phyloP scores from a whole-genome alignment of 164 flowering plant genomes.

The Sedum album region DNA sequence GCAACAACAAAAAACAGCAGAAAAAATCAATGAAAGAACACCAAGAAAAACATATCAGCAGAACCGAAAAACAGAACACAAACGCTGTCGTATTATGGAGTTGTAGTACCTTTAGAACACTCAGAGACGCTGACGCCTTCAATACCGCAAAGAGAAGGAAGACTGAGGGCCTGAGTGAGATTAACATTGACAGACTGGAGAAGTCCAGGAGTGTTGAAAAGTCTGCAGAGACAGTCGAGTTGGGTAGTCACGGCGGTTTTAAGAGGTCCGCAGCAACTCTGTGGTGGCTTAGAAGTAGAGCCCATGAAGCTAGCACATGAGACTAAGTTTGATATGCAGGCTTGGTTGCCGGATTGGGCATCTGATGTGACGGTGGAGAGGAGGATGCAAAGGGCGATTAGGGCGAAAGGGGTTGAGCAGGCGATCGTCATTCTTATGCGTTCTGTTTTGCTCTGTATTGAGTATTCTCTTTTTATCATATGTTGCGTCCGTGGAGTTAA shows the following conservation, averaged over 20 bases:
- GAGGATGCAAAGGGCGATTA: background rate
- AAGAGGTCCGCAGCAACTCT: conserved; percentile 41
- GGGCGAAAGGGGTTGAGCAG: background rate
- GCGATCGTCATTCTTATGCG: background rate
- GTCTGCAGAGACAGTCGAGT: conserved; percentile 43
- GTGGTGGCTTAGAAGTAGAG: conserved; percentile 32
- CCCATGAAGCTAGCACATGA: conserved; percentile 32
- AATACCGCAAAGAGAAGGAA: conserved; percentile 34
- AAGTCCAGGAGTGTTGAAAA: conserved; percentile 29
- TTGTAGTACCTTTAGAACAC: conserved; percentile 23
- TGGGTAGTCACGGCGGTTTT: conserved; percentile 28
- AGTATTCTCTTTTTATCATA: too few species aligned
- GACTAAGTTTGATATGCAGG: conserved; percentile 36
- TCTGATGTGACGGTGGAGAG: background rate
- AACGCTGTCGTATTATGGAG: too few species aligned
- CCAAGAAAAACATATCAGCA: too few species aligned
- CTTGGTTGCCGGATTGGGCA: conserved; percentile 8
- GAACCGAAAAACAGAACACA: too few species aligned
- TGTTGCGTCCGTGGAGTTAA: too few species aligned
- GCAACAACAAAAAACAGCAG: too few species aligned
- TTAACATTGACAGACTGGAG: conserved; percentile 22
- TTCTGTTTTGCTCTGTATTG: background rate
- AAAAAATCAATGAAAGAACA: too few species aligned
- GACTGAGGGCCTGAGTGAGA: conserved; percentile 32
- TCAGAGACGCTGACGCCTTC: conserved; percentile 7